A percentile compares a stretch with the other conserved stretches of the same genome.
phyloP scores from a whole-genome alignment of 2,329 filamentous ascomycete species.

The Leptosphaerulina australis region DNA sequence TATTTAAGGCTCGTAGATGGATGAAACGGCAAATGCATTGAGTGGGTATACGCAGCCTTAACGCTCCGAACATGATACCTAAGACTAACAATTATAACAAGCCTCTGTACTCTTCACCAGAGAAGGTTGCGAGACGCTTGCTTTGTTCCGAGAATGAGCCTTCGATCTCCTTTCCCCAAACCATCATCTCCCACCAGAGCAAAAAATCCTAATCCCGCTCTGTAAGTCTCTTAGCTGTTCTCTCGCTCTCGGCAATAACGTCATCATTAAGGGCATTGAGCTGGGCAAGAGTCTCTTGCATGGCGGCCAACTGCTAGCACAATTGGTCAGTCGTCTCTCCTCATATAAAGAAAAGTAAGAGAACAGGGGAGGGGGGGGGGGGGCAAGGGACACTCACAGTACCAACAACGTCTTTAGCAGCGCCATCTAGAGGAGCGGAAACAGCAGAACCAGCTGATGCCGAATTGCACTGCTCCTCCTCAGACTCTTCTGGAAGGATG shows the following conservation, averaged over 20 bases:
- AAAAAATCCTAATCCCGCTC: constrained; percentile 35
- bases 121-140: background rate
- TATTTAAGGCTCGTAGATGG: too few relatives aligned
- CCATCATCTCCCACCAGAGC: constrained; percentile 20
- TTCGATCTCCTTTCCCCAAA: constrained; percentile 5
- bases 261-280: constrained; percentile 46
- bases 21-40: constrained; percentile 9
- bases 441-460: background rate
- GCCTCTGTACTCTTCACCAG: background rate
- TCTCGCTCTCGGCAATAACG: constrained; percentile 42
- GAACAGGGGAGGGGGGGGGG: too few relatives aligned
- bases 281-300: constrained; percentile 46
- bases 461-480: constrained; percentile 22
- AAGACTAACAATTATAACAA: background rate
- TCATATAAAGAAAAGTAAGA: background rate
- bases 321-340: constrained; percentile 29
- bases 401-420: constrained; percentile 37
- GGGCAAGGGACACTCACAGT: constrained; percentile 50
- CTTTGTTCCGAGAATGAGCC: background rate
- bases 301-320: constrained; percentile 48
- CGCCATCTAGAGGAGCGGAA: constrained; percentile 13
- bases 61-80: constrained; percentile 5
- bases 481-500: constrained; percentile 40
- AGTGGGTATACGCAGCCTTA: constrained; percentile 16
- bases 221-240: constrained; percentile 39